Percentiles rank a stretch among this genome's conserved stretches.
Evolutionary conservation across 2,329 filamentous ascomycete genomes (phyloP).

Genomic region (Cryphonectria carpinicola): DNA sequence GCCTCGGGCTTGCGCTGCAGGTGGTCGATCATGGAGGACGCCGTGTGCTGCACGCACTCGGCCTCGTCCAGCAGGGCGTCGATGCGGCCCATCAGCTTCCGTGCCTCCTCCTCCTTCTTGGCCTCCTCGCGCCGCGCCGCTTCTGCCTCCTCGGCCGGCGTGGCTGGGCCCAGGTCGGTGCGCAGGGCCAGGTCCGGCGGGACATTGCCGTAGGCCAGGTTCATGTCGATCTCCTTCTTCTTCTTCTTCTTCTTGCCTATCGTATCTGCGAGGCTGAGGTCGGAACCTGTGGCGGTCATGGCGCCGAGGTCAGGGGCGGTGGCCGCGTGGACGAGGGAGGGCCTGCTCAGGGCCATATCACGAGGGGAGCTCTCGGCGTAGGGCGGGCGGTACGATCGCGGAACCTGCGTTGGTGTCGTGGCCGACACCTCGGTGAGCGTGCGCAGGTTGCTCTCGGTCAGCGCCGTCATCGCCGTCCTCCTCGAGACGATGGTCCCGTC

Average conservation of each 20-base stretch:
- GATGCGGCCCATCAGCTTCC: constrained; percentile 70
- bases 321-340: constrained; percentile 40
- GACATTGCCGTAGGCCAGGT: constrained; percentile 86
- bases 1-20: constrained; percentile 76
- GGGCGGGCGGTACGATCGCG: constrained; percentile 43
- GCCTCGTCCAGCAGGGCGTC: constrained; percentile 83
- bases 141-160: constrained; percentile 35
- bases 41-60: constrained; percentile 85
- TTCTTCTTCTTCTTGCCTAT: constrained; percentile 28
- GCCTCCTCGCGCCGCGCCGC: constrained; percentile 58
- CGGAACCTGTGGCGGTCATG: constrained; percentile 38
- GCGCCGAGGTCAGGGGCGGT: constrained; percentile 31
- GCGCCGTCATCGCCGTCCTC: constrained; percentile 37
- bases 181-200: constrained; percentile 67
- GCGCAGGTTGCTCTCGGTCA: constrained; percentile 58
- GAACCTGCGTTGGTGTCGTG: constrained; percentile 48
- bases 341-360: constrained; percentile 48
- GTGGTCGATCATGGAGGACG: constrained; percentile 78
- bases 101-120: constrained; percentile 50
- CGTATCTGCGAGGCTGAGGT: constrained; percentile 40
- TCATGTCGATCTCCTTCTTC: constrained; percentile 75
- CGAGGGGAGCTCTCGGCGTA: constrained; percentile 43
- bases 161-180: constrained; percentile 47
- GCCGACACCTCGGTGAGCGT: constrained; percentile 57
- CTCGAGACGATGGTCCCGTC: constrained; percentile 36